A percentile compares a stretch with the other conserved stretches of the same genome.
Evolutionary conservation across 169 alveolate species (phyloP).

Genomic region (Plasmodium yoelii): DNA sequence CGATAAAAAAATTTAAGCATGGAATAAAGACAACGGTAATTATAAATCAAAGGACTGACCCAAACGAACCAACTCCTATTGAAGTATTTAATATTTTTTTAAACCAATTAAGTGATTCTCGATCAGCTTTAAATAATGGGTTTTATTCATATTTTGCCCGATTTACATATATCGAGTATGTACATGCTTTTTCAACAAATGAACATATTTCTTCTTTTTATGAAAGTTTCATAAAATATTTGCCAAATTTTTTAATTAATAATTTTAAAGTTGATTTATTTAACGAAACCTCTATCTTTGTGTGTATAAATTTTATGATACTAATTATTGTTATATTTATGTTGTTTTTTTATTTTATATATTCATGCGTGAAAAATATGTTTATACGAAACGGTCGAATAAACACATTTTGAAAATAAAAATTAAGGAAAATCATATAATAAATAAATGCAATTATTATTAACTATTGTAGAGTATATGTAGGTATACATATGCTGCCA

Average conservation of each 20-base stretch:
- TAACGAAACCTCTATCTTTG: conserved; percentile 41
- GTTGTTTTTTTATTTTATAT: conserved; percentile 34
- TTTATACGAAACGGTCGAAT: conserved; percentile 11
- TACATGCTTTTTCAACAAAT: conserved; percentile 41
- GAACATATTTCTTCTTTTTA: conserved; percentile 24
- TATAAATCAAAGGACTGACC: conserved; percentile 27
- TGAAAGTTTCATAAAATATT: conserved; percentile 18
- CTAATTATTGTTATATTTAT: conserved; percentile 28
- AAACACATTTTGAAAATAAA: conserved; percentile 20
- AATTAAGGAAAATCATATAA: neutral
- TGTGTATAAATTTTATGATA: conserved; percentile 42
- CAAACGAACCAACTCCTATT: conserved; percentile 66
- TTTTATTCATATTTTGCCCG: conserved; percentile 64
- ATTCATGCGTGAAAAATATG: conserved; percentile 24
- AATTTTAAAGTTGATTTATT: conserved; percentile 37
- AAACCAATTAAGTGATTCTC: conserved; percentile 55
- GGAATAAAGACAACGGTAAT: conserved; percentile 61
- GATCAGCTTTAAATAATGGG: conserved; percentile 54
- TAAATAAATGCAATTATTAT: neutral
- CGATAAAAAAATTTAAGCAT: conserved; percentile 50
- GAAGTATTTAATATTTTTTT: conserved; percentile 58
- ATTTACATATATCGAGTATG: conserved; percentile 59
- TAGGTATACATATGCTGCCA: too few relatives aligned
- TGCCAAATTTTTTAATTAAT: conserved; percentile 33
- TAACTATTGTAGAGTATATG: too few relatives aligned